Conservation (phyloP, 208 protist genomes). For the Spongospora subterranea region DNA sequence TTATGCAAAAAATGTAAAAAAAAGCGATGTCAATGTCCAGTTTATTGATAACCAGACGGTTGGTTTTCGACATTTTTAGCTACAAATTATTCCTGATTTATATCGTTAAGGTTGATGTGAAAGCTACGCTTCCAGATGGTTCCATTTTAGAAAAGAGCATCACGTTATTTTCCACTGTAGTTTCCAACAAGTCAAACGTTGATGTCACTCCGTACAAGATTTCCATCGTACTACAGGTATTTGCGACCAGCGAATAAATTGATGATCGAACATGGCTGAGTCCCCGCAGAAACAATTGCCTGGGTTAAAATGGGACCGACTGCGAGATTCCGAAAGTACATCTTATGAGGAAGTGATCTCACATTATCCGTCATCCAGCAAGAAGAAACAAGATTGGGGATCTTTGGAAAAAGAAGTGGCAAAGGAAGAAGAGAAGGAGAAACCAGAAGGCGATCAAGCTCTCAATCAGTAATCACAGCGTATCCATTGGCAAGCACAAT, state of each 20-base stretch:
- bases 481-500: not conserved
- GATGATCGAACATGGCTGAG: not conserved
- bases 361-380: conserved; percentile 39
- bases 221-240: not conserved
- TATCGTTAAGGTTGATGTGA: not conserved
- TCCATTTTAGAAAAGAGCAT: not conserved
- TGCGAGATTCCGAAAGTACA: not conserved
- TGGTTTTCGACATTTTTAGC: not conserved
- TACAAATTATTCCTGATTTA: not conserved
- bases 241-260: not conserved
- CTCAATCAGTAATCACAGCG: not conserved
- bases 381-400: conserved; percentile 56
- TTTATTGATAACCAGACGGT: not conserved
- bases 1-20: conserved; percentile 16
- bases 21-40: not conserved
- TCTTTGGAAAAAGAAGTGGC: not conserved
- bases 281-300: not conserved
- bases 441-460: conserved; percentile 22
- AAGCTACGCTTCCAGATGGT: not conserved
- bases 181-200: not conserved
- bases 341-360: not conserved
- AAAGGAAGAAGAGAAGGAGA: conserved; percentile 48
- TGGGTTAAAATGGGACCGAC: not conserved
- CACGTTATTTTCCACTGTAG: not conserved
- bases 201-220: not conserved